A percentile compares a stretch with the other conserved stretches of the same genome.
Evolutionary conservation across 2,329 filamentous ascomycete genomes (phyloP).

Genomic region (Chaetomium globosum): DNA sequence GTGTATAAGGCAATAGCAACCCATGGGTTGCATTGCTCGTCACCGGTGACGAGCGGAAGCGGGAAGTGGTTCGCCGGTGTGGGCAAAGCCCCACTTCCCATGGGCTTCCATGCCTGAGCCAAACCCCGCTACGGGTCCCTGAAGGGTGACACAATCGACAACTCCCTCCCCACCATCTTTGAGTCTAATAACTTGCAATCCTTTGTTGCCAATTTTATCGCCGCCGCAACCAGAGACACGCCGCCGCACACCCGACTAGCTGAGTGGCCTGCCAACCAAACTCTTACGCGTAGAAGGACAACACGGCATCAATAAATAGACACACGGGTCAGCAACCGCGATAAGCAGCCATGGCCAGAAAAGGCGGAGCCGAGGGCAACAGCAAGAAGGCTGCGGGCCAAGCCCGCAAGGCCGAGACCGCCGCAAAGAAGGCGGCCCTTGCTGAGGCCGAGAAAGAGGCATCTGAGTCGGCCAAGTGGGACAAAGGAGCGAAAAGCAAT

Average conservation of each 20-base stretch:
- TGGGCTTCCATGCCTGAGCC: neutral
- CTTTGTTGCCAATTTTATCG: slow-evolving; percentile 1
- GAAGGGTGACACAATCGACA: slow-evolving; percentile 20
- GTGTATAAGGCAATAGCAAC: neutral
- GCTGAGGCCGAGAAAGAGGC: slow-evolving; percentile 67
- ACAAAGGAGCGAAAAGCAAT: slow-evolving; percentile 79
- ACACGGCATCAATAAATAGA: slow-evolving; percentile 2
- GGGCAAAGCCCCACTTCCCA: neutral
- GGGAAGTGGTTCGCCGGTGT: neutral
- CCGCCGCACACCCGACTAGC: neutral
- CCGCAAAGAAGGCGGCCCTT: slow-evolving; percentile 74
- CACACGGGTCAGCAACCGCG: slow-evolving; percentile 17
- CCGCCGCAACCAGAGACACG: slow-evolving; percentile 10
- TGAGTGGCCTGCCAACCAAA: neutral
- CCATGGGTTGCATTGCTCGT: slow-evolving; percentile 2
- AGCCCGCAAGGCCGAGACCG: slow-evolving; percentile 87
- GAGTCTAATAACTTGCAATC: neutral
- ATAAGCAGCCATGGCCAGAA: slow-evolving; percentile 68
- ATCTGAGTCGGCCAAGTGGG: slow-evolving; percentile 76
- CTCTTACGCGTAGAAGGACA: slow-evolving; percentile 5
- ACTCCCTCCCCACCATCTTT: slow-evolving; percentile 3
- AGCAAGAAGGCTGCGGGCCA: slow-evolving; percentile 89
- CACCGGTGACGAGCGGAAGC: neutral
- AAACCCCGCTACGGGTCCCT: slow-evolving; percentile 16
- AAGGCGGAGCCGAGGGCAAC: slow-evolving; percentile 70